Conservation (phyloP, 257 asterid species). For the Nicotiana otophora region DNA sequence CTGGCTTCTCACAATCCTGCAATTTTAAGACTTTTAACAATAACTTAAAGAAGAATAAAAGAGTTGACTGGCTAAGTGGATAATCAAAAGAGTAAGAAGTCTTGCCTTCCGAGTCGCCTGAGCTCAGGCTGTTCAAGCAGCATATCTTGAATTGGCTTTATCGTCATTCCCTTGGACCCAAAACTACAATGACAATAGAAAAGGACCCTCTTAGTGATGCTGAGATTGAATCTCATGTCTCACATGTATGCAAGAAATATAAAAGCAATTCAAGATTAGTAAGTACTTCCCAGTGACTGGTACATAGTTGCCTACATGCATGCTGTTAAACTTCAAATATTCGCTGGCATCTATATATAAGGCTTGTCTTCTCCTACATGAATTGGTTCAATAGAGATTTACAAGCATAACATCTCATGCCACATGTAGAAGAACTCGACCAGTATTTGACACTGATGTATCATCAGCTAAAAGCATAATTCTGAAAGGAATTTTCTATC, state of each 20-base stretch:
- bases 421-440: background rate
- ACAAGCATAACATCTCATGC: background rate
- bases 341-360: background rate
- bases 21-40: background rate
- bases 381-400: background rate
- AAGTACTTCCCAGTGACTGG: background rate
- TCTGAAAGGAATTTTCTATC: background rate
- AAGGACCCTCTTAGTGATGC: background rate
- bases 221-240: background rate
- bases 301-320: background rate
- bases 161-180: constrained; percentile 23
- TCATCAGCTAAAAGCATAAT: background rate
- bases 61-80: background rate
- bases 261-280: background rate
- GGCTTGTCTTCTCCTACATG: background rate
- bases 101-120: constrained; percentile 62
- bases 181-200: constrained; percentile 22
- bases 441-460: background rate
- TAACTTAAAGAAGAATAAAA: background rate
- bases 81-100: background rate
- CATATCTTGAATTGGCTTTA: constrained; percentile 56
- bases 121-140: constrained; percentile 80
- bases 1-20: constrained; percentile 31
- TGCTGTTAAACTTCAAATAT: background rate
- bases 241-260: background rate